These are phyloP conservation scores for Lodderomyces theae DNA, from an alignment of 1,139 yeast species.

Conservation along the genomic window DNA sequence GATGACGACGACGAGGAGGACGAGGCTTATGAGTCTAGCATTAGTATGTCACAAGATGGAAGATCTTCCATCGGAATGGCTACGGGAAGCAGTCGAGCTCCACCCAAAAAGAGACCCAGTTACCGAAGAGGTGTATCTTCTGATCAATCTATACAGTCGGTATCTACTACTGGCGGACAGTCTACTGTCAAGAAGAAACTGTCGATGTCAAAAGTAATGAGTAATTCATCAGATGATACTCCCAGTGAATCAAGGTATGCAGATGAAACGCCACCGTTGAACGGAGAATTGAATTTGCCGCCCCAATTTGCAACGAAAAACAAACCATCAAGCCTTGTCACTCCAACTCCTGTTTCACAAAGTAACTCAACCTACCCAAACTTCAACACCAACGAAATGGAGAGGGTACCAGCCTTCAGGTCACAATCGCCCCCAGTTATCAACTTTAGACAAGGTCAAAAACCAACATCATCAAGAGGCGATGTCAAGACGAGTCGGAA, in stretches of 20 bases:
- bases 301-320: not conserved
- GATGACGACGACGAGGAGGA: slow-evolving; percentile 40
- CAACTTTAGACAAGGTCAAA: slow-evolving; percentile 20
- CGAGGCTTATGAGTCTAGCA: slow-evolving; percentile 31
- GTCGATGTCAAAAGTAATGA: slow-evolving; percentile 35
- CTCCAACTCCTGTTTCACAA: not conserved
- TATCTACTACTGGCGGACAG: slow-evolving; percentile 29
- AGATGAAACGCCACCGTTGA: slow-evolving; percentile 18
- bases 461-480: not conserved
- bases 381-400: not conserved
- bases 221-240: slow-evolving; percentile 42
- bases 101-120: slow-evolving; percentile 29
- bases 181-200: slow-evolving; percentile 21
- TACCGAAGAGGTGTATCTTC: slow-evolving; percentile 36
- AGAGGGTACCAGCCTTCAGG: slow-evolving; percentile 12
- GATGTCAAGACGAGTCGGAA: slow-evolving; percentile 5
- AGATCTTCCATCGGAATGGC: slow-evolving; percentile 8
- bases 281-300: not conserved
- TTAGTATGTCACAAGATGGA: slow-evolving; percentile 27
- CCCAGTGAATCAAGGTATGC: slow-evolving; percentile 2
- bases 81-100: slow-evolving; percentile 7
- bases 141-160: slow-evolving; percentile 36
- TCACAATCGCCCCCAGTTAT: slow-evolving; percentile 39
- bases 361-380: not conserved
- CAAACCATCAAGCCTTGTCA: not conserved